Conservation (phyloP, 768 basidiomycete species). For the Naganishia vishniacii region DNA sequence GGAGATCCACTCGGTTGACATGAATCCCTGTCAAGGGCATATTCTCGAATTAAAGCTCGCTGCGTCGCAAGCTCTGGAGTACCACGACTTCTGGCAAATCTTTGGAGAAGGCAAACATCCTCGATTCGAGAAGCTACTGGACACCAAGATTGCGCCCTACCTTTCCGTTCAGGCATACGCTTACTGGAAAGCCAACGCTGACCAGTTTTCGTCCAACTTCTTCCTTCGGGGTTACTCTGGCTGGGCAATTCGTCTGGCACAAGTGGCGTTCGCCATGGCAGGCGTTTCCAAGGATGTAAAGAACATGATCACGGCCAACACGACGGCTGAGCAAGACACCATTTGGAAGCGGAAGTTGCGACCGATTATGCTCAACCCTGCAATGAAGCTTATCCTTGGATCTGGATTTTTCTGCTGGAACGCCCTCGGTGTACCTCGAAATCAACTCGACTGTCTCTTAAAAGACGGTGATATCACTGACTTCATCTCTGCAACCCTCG, state of each 20-base stretch:
- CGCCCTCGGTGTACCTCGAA: constrained; percentile 68
- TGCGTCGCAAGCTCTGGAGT: constrained; percentile 57
- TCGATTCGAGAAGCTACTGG: constrained; percentile 60
- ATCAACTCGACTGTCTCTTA: constrained; percentile 62
- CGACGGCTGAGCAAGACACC: constrained; percentile 57
- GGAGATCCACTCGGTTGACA: constrained; percentile 66
- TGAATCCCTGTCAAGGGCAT: constrained; percentile 73
- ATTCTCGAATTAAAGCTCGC: constrained; percentile 74
- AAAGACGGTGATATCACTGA: constrained; percentile 49
- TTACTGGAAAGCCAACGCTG: constrained; percentile 65
- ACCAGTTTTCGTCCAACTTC: constrained; percentile 55
- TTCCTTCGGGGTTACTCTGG: constrained; percentile 66
- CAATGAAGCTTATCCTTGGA: constrained; percentile 50
- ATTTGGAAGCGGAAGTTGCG: constrained; percentile 62
- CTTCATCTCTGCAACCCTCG: constrained; percentile 50
- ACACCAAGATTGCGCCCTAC: constrained; percentile 60
- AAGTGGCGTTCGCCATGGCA: constrained; percentile 58
- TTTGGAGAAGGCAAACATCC: constrained; percentile 64
- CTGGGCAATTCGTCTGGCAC: constrained; percentile 62
- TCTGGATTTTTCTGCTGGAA: constrained; percentile 62
- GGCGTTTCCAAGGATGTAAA: constrained; percentile 59
- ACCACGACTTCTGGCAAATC: constrained; percentile 60
- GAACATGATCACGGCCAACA: constrained; percentile 56
- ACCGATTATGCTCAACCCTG: constrained; percentile 59
- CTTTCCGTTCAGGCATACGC: constrained; percentile 63